Base-by-base conservation (phyloP, 371 early-diverging fungal species). In the Lichtheimia ornata region DNA sequence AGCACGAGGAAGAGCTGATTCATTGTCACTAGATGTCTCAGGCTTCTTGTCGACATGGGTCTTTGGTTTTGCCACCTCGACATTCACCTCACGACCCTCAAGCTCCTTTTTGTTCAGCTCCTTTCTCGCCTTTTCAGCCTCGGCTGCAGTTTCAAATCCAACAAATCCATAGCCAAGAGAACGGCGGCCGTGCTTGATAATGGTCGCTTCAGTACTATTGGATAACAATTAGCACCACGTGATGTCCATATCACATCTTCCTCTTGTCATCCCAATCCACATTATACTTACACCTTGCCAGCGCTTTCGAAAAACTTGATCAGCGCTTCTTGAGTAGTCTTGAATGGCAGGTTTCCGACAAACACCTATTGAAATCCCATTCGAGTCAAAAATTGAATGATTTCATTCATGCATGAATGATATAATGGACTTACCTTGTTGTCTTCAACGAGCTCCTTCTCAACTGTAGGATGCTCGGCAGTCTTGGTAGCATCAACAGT, bases 161-260 rank as follows among this genome's bases (percentile, higher is more conserved):
- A 96, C 91, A 71, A 96, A 97, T 15, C 95, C 97, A 75, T 90
- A 96, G 50, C 94, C 96, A 59, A 90, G 84, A 20, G 94, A 91
- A 64, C 93, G 90, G 49, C 76, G 71, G 44, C 87, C 84, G 47
- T 89, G 88, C 58, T 81, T 87, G 69, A 95, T 90, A 58, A 95
- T 82, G 59, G 86, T 86, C 40, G 90, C 91, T 51, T 86, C 83
- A 59, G 69, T 52, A 58, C 78, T 74, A 62, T 22, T 7, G 22
- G 47, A 18, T 47, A 47, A 0, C 6, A 11, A 6, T 47, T 47
- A 47, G 47, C 47, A n/a, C 20, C 53, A 53, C 17, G 11, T 53
- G 28, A 17, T 53, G n/a, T 27, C n/a, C 22, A 27, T 18, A 47
- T 15, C 18, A 47, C 47, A 22, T 22, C 22, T 22, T 17, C 17